A percentile compares a stretch with the other conserved stretches of the same genome.
Conservation (phyloP, 2,329 filamentous ascomycete species). For the Herpotrichia juniperi region DNA sequence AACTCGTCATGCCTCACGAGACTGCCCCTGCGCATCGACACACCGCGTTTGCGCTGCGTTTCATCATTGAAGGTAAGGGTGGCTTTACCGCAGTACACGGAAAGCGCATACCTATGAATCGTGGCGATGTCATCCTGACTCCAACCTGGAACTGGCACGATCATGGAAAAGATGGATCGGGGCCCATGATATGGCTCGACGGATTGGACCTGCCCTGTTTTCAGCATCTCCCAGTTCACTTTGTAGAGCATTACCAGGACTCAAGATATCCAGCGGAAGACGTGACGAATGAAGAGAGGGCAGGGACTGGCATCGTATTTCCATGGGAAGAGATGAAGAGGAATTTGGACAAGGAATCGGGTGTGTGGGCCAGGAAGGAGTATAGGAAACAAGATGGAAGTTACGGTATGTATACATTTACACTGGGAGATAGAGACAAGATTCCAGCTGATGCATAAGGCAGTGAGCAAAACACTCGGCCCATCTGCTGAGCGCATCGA, state of each 20-base stretch:
- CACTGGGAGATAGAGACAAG: not conserved
- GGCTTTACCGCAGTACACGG: constrained; percentile 66
- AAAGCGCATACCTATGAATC: constrained; percentile 56
- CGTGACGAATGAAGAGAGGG: constrained; percentile 38
- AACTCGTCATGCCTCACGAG: constrained; percentile 63
- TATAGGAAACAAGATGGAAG: constrained; percentile 46
- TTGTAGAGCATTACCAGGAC: constrained; percentile 58
- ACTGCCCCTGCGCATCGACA: constrained; percentile 62
- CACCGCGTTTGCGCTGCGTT: constrained; percentile 62
- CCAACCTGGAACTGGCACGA: constrained; percentile 67
- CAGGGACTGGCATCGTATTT: constrained; percentile 54
- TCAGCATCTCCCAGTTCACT: constrained; percentile 58
- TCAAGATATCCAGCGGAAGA: constrained; percentile 57
- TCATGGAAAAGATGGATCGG: constrained; percentile 62
- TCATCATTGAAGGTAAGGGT: constrained; percentile 62
- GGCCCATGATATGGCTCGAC: constrained; percentile 65
- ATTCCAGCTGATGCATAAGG: not conserved
- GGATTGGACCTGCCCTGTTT: constrained; percentile 62
- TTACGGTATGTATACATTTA: constrained; percentile 34
- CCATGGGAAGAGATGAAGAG: constrained; percentile 56
- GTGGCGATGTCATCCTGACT: constrained; percentile 63
- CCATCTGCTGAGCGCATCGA: constrained; percentile 55
- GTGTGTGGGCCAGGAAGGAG: constrained; percentile 33
- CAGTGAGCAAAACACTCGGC: constrained; percentile 56
- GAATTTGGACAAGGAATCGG: constrained; percentile 43